Base-by-base conservation (phyloP, 73 alveolate genomes). In the Paramecium tetraurelia region DNA sequence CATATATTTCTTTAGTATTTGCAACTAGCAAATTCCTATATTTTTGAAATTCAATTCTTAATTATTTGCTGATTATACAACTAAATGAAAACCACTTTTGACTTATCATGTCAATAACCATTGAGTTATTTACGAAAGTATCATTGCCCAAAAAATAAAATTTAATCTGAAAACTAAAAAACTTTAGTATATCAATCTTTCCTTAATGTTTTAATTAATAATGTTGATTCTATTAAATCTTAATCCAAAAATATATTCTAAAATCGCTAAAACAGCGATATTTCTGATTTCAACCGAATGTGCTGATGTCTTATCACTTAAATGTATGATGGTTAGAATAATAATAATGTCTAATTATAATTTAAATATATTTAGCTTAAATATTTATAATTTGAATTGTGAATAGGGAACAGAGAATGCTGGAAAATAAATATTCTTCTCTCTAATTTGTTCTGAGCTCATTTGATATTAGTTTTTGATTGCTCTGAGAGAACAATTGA, bases 61-160 rank as follows among this genome's bases (percentile, higher is more conserved):
- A 35, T 53, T 53, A 53, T 35, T 35, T 35, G 16, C 4, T 5
- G 14, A 38, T 10, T 10, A 33, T 72, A 8, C 63, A 43, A 80
- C 1, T 75, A 40, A 43, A 21, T 44, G 18, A 80, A 7, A 7
- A 44, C 9, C 22, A 44, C 8, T 6, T 80, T 80, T 44, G 53
- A 72, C 46, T 43, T 80, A 80, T 80, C 77, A 44, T 80, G 24
- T 41, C 89, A 7, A 77, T 77, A 29, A 76, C 70, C 8, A 76
- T 4, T 12, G 89, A 24, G 53, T 77, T 76, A 40, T 77, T 77
- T 11, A 50, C 36, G 2, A 41, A 77, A 11, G 43, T 77, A 18
- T 77, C 89, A 77, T 53, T 77, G n/a, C 1, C 48, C 89, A 40
- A 41, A 4, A 50, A 11, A 11, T 12, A 50, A 16, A 50, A 3